Base-by-base conservation (phyloP, 768 basidiomycete species). In the Mrakia gelida region DNA sequence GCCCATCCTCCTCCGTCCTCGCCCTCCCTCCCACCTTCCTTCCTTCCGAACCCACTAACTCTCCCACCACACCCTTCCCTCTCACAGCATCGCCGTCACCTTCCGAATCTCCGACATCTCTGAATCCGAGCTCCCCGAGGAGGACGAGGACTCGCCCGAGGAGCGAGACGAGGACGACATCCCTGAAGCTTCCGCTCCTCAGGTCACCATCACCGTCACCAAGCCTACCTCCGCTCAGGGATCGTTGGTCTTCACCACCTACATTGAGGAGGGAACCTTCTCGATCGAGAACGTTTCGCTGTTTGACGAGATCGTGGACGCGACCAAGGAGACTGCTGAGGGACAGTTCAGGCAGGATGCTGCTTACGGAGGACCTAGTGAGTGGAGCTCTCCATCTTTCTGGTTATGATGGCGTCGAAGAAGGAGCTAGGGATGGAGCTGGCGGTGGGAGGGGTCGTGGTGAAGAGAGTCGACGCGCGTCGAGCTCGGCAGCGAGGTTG, bases 341-440 rank as follows among this genome's bases (percentile, higher is more conserved):
- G 91, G 92, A 11, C 95, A 98, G 86, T 98, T 93, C 94, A 92
- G 91, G 84, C 90, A 95, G 68, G 89, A 95, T 28, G 94, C 92
- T 2, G 86, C 92, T 80, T 98, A 97, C 87, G 90, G 96, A 83
- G 96, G 96, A 0, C 96, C 95, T 73, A 90, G 92, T 87, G 90
- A 92, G 80, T 67, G 2, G 3, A 26, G 26, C 2, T 26, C 9
- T 45, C 15, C 11, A 6, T 45, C 45, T 45, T 45, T 59, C 1
- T n/a, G 18, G 13, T 5, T 23, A 23, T 26, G n/a, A 8, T 2
- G n/a, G 59, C 28, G 59, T 9, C 3, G 59, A n/a, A 15, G n/a
- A 1, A 7, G 9, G 59, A 59, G n/a, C 3, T 23, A n/a, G 23
- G 9, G 10, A 59, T 1, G 26, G 13, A 28, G 23, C 5, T 59